These are phyloP conservation scores for Aspergillus luchuensis DNA, from an alignment of 2,329 filamentous ascomycete species.

Conservation along the genomic window DNA sequence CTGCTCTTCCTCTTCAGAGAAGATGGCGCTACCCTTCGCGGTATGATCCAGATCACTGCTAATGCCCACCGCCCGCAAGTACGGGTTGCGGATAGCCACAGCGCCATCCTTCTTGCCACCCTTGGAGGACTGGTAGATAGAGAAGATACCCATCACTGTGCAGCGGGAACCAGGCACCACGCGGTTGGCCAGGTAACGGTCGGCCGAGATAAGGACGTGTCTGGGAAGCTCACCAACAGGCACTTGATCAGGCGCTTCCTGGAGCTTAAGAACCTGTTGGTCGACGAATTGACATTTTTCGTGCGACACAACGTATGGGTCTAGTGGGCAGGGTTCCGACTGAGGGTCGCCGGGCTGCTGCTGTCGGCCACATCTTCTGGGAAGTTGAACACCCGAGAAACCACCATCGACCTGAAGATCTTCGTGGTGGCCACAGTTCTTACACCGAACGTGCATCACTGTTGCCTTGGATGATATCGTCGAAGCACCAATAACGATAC, in stretches of 20 bases:
- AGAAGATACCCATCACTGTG: slow-evolving; percentile 95
- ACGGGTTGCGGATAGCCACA: slow-evolving; percentile 93
- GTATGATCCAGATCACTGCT: slow-evolving; percentile 88
- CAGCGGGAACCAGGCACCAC: slow-evolving; percentile 95
- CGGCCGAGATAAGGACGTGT: slow-evolving; percentile 94
- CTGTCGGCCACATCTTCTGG: slow-evolving; percentile 71
- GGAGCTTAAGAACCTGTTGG: slow-evolving; percentile 96
- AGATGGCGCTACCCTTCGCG: slow-evolving; percentile 78
- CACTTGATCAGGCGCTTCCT: slow-evolving; percentile 96
- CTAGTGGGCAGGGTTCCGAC: slow-evolving; percentile 78
- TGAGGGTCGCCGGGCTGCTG: slow-evolving; percentile 64
- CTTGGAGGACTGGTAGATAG: slow-evolving; percentile 87
- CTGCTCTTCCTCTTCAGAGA: slow-evolving; percentile 94
- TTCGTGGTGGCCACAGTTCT: slow-evolving; percentile 75
- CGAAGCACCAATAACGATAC: slow-evolving; percentile 95
- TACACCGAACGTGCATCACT: slow-evolving; percentile 80
- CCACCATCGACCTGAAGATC: slow-evolving; percentile 76
- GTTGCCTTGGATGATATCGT: slow-evolving; percentile 97
- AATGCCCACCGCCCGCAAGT: slow-evolving; percentile 89
- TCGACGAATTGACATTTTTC: slow-evolving; percentile 95
- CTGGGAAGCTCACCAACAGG: slow-evolving; percentile 93
- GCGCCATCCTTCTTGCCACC: slow-evolving; percentile 79
- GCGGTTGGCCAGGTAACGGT: slow-evolving; percentile 90
- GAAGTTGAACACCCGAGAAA: slow-evolving; percentile 83
- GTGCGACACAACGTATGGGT: slow-evolving; percentile 94